Conservation (phyloP, 257 asterid species). For the Leonotis leonurus region DNA sequence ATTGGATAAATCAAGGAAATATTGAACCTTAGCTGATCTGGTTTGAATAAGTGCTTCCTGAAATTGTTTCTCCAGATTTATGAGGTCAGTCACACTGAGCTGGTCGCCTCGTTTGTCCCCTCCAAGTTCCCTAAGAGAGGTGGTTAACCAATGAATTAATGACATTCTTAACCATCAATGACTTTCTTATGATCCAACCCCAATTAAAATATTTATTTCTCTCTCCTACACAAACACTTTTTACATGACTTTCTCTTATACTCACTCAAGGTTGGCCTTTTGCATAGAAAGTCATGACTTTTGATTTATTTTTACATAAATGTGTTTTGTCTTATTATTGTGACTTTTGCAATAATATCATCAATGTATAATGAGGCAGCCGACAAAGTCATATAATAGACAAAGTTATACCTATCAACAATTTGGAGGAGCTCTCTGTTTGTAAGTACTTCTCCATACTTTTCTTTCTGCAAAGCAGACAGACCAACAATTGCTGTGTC, state of each 20-base stretch:
- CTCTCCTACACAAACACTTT: no score
- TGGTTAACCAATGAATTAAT: background rate
- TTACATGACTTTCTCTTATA: no score
- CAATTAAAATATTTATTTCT: no score
- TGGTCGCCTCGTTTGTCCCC: conserved; percentile 33
- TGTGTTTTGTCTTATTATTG: no score
- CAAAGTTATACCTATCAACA: conserved; percentile 32
- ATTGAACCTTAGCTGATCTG: conserved; percentile 39
- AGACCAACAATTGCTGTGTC: background rate
- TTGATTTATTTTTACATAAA: no score
- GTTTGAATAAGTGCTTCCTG: conserved; percentile 37
- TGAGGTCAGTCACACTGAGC: conserved; percentile 35
- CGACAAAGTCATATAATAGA: background rate
- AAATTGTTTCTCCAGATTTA: conserved; percentile 44
- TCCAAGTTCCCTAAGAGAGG: conserved; percentile 31
- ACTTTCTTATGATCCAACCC: no score
- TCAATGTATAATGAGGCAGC: background rate
- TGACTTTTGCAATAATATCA: no score
- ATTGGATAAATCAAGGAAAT: background rate
- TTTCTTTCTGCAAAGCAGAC: conserved; percentile 21
- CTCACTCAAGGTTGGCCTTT: no score
- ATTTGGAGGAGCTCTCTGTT: conserved; percentile 31
- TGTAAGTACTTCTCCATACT: conserved; percentile 21
- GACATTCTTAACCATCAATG: no score
- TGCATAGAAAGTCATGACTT: no score